Base-by-base conservation (phyloP, 2,329 filamentous ascomycete species). In the Raffaelea deltoideospora region DNA sequence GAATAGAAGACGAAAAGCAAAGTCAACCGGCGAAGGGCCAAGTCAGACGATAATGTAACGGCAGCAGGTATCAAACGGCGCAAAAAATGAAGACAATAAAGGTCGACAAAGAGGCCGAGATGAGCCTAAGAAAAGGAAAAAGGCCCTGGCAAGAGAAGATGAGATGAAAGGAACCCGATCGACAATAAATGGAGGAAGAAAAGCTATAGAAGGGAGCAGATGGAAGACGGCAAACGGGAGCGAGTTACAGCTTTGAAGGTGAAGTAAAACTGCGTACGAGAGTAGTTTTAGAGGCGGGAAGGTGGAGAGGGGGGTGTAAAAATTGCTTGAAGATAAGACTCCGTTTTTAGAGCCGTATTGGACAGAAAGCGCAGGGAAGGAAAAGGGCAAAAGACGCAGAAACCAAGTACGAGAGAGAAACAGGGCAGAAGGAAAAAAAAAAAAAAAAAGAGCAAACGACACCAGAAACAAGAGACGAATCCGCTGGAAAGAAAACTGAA, bases 311-410 rank as follows among this genome's bases (percentile, higher is more conserved):
- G n/a, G n/a, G n/a, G n/a, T n/a, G n/a, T n/a, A n/a, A n/a, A n/a
- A n/a, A n/a, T n/a, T n/a, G n/a, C n/a, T n/a, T n/a, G n/a, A n/a
- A n/a, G n/a, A n/a, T n/a, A n/a, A n/a, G n/a, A n/a, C n/a, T n/a
- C n/a, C n/a, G n/a, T n/a, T n/a, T n/a, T n/a, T n/a, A n/a, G n/a
- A n/a, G n/a, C n/a, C n/a, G n/a, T n/a, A n/a, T n/a, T n/a, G n/a
- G n/a, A n/a, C n/a, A n/a, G n/a, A 44, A 49, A n/a, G 30, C 15
- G 50, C 48, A 53, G 47, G 51, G 23, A 37, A 58, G 55, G 55
- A 55, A 60, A 57, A 58, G 52, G 53, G 53, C 54, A 55, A 54
- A 55, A 43, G 54, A 57, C 52, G 49, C 50, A n/a, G n/a, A n/a
- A 57, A 15, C 52, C 50, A 54, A 50, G 51, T 52, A 53, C 52